Evolutionary conservation across 2,329 filamentous ascomycete species (phyloP).

Genomic region (Paracoccidioides brasiliensis): DNA sequence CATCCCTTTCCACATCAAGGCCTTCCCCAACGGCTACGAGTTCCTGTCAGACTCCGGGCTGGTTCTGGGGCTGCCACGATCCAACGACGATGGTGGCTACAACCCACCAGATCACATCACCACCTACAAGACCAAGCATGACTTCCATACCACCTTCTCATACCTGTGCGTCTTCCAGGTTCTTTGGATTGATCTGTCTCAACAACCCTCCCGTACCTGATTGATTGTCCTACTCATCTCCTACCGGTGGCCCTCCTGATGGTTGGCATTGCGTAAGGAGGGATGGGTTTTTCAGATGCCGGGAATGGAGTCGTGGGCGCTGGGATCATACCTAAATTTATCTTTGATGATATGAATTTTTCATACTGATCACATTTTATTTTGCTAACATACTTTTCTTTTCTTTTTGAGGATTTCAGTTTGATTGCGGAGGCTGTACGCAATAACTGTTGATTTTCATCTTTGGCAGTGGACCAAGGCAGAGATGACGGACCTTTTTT

Average conservation of each 20-base stretch:
- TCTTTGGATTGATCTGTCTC: slow-evolving; percentile 19
- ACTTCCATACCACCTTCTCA: slow-evolving; percentile 16
- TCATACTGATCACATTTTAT: background rate
- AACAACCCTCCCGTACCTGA: slow-evolving; percentile 9
- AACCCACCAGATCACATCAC: slow-evolving; percentile 21
- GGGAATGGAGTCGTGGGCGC: slow-evolving; percentile 19
- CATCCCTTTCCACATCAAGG: slow-evolving; percentile 11
- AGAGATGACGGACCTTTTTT: background rate
- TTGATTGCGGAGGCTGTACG: background rate
- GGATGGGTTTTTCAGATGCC: slow-evolving; percentile 34
- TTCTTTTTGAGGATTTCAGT: background rate
- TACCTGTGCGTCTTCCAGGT: slow-evolving; percentile 16
- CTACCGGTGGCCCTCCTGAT: slow-evolving; percentile 15
- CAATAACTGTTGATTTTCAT: too few relatives aligned
- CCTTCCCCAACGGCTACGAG: slow-evolving; percentile 12
- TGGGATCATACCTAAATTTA: background rate
- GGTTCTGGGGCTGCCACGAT: slow-evolving; percentile 45
- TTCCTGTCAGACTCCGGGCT: slow-evolving; percentile 40
- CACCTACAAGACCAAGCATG: slow-evolving; percentile 15
- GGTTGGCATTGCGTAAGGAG: slow-evolving; percentile 25
- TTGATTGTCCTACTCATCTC: background rate
- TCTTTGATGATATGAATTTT: background rate
- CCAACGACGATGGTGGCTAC: slow-evolving; percentile 17
- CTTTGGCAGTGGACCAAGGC: too few relatives aligned
- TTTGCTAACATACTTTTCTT: background rate